These are phyloP conservation scores for Scheffersomyces amazonensis DNA, from an alignment of 805 yeast genomes.

Conservation along the genomic window DNA sequence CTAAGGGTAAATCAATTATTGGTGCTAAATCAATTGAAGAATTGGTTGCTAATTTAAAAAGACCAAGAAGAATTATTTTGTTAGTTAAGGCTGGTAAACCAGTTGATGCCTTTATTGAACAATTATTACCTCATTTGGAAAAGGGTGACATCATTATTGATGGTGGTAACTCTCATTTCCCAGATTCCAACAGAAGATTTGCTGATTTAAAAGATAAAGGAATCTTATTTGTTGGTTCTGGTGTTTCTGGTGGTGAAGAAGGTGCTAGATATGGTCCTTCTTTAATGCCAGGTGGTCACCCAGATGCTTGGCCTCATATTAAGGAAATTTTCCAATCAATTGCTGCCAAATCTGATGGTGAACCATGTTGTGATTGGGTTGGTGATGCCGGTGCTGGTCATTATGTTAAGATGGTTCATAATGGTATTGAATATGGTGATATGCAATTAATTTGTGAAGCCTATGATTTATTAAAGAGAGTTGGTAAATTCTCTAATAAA, in stretches of 20 bases:
- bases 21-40: constrained; percentile 95
- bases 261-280: constrained; percentile 99
- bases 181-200: constrained; percentile 96
- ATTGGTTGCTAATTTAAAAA: constrained; percentile 82
- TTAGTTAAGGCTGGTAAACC: constrained; percentile 97
- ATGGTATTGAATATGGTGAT: constrained; percentile 99
- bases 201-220: constrained; percentile 86
- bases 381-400: constrained; percentile 99
- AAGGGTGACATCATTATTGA: constrained; percentile 97
- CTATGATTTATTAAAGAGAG: constrained; percentile 91
- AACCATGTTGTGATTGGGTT: constrained; percentile 99
- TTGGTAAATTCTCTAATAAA: constrained; percentile 83
- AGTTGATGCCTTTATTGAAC: constrained; percentile 87
- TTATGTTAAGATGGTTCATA: constrained; percentile 99
- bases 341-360: constrained; percentile 95
- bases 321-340: constrained; percentile 95
- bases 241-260: constrained; percentile 99
- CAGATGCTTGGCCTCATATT: constrained; percentile 98
- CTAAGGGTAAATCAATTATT: constrained; percentile 93
- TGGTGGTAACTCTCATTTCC: constrained; percentile 99
- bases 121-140: constrained; percentile 87
- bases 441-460: constrained; percentile 99
- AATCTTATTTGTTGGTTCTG: constrained; percentile 92
- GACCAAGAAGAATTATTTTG: constrained; percentile 93
- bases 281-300: constrained; percentile 98